Percentiles rank a stretch among this genome's conserved stretches.
These are phyloP conservation scores for Drechslera avenae DNA, from an alignment of 2,329 filamentous ascomycete species.

Conservation along the genomic window DNA sequence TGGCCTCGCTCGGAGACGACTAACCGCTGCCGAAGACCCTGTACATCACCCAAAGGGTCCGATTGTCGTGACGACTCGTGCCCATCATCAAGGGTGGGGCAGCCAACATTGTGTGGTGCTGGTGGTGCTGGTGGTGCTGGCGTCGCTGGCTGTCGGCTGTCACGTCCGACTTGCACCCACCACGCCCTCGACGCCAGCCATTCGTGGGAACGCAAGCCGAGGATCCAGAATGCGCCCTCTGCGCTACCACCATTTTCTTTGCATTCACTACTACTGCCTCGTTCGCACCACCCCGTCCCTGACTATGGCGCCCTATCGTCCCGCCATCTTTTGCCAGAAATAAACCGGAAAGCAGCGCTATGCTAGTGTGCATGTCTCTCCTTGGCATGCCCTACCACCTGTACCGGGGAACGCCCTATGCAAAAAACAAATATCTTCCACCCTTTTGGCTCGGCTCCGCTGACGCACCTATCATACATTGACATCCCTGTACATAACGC, in stretches of 20 bases:
- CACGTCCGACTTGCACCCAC: not conserved
- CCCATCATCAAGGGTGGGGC: constrained; percentile 2
- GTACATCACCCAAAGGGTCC: constrained; percentile 15
- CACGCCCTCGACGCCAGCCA: not conserved
- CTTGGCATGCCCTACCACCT: constrained; percentile 12
- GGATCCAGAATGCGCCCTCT: not conserved
- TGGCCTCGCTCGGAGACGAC: constrained; percentile 2
- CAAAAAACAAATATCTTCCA: constrained; percentile 28
- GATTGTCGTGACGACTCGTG: constrained; percentile 20
- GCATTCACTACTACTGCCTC: constrained; percentile 1
- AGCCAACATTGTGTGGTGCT: not conserved
- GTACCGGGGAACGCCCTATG: constrained; percentile 29
- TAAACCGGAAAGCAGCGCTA: constrained; percentile 12
- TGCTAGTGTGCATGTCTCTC: constrained; percentile 4
- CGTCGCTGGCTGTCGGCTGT: not conserved
- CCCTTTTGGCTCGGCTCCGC: constrained; percentile 17
- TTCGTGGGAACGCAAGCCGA: not conserved
- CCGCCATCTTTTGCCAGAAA: constrained; percentile 14
- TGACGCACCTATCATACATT: constrained; percentile 14
- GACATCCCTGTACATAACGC: constrained; percentile 11
- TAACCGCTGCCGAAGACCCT: constrained; percentile 15
- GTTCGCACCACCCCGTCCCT: constrained; percentile 1
- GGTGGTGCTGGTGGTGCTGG: no score
- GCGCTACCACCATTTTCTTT: not conserved
- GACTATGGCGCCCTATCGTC: constrained; percentile 8